Evolutionary conservation across 495 filamentous ascomycete genomes (phyloP).

Genomic region (Terfezia claveryi): DNA sequence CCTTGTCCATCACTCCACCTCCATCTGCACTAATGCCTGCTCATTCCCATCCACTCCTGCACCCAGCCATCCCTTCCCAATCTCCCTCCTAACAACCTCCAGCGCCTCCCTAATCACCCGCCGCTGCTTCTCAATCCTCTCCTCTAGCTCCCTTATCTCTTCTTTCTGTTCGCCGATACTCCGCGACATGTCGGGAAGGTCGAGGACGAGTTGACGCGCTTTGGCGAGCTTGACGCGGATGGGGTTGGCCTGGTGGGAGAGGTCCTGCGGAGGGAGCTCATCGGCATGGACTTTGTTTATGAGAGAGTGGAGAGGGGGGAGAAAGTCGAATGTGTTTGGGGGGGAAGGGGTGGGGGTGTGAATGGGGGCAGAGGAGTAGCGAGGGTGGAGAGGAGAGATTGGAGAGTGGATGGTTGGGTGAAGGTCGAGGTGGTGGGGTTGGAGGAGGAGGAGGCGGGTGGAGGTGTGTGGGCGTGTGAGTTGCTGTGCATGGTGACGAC

Average conservation of each 20-base stretch:
- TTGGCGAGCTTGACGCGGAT: slow-evolving; percentile 63
- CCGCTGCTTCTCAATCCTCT: slow-evolving; percentile 35
- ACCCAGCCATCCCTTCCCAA: slow-evolving; percentile 1
- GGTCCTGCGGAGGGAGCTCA: slow-evolving; percentile 49
- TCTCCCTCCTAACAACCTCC: slow-evolving; percentile 17
- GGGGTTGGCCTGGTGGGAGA: slow-evolving; percentile 47
- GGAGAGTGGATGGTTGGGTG: slow-evolving; percentile 19
- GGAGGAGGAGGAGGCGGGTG: slow-evolving; percentile 10
- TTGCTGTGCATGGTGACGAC: background rate
- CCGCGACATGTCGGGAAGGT: slow-evolving; percentile 51
- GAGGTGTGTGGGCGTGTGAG: slow-evolving; percentile 7
- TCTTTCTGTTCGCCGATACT: slow-evolving; percentile 54
- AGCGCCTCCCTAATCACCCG: slow-evolving; percentile 27
- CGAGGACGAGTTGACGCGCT: slow-evolving; percentile 43
- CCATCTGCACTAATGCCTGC: background rate
- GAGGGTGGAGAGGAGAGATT: background rate
- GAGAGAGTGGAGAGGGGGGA: slow-evolving; percentile 60
- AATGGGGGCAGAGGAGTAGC: background rate
- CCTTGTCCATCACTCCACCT: background rate
- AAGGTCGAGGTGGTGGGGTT: slow-evolving; percentile 16
- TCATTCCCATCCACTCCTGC: background rate
- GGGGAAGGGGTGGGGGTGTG: slow-evolving; percentile 26
- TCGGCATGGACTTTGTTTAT: slow-evolving; percentile 38
- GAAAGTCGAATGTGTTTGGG: slow-evolving; percentile 53
- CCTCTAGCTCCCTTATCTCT: slow-evolving; percentile 59